These are phyloP conservation scores for Colletotrichum lentis DNA, from an alignment of 2,329 filamentous ascomycete species.

Conservation along the genomic window DNA sequence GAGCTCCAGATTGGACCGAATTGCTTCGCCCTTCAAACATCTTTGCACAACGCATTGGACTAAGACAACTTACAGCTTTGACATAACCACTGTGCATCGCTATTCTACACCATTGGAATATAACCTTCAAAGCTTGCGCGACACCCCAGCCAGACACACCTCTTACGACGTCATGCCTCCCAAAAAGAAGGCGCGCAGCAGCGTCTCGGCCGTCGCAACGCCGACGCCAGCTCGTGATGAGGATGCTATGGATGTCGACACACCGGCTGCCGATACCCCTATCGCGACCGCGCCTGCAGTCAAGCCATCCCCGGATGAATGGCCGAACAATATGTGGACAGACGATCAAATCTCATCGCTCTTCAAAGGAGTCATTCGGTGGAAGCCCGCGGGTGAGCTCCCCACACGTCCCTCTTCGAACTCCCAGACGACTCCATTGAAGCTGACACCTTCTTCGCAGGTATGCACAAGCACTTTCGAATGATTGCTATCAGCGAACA, in stretches of 20 bases:
- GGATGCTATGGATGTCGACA: constrained; percentile 68
- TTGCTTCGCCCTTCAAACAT: constrained; percentile 1
- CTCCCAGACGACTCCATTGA: neutral
- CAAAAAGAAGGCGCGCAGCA: constrained; percentile 70
- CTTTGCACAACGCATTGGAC: neutral
- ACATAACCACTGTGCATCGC: neutral
- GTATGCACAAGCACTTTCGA: constrained; percentile 93
- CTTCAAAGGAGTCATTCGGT: constrained; percentile 90
- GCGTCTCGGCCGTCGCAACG: constrained; percentile 65
- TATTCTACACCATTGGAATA: neutral
- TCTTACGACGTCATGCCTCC: constrained; percentile 65
- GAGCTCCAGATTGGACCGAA: constrained; percentile 3
- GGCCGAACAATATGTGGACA: constrained; percentile 80
- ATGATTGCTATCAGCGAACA: constrained; percentile 87
- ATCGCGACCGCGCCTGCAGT: constrained; percentile 50
- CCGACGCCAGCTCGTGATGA: constrained; percentile 62
- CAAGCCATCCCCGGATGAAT: constrained; percentile 51
- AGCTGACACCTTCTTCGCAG: constrained; percentile 53
- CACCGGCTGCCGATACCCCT: constrained; percentile 62
- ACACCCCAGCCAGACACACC: neutral
- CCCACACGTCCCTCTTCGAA: neutral
- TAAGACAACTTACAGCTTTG: neutral
- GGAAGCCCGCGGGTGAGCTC: constrained; percentile 87
- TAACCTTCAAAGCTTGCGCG: too few relatives aligned
- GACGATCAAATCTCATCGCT: constrained; percentile 94